Percentiles rank a stretch among this genome's conserved stretches.
Conservation (phyloP, 176 grass and related monocot species). For the Oryza australiensis region DNA sequence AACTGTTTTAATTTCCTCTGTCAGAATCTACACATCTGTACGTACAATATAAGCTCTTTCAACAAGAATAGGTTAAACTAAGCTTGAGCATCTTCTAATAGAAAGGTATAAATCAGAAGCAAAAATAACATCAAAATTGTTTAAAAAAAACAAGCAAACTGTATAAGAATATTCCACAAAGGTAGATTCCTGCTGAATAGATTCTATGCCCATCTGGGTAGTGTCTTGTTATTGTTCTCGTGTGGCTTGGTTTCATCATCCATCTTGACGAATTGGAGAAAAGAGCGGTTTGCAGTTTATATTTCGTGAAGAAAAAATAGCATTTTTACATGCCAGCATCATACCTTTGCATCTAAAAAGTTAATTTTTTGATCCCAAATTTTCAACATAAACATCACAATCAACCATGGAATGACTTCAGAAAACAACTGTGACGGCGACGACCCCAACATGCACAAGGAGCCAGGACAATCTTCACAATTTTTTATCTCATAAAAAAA, state of each 20-base stretch:
- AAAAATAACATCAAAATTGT: background rate
- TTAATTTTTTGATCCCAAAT: background rate
- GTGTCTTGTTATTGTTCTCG: background rate
- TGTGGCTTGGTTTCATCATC: background rate
- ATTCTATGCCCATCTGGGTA: background rate
- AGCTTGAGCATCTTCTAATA: background rate
- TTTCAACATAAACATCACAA: constrained; percentile 12
- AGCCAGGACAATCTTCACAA: background rate
- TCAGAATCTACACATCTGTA: background rate
- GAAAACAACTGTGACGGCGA: constrained; percentile 20
- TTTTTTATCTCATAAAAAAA: background rate
- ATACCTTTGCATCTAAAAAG: background rate
- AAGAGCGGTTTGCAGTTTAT: background rate
- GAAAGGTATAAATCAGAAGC: background rate
- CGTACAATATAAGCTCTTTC: background rate
- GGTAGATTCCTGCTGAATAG: background rate
- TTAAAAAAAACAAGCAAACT: background rate
- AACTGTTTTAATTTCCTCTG: background rate
- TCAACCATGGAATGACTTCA: background rate
- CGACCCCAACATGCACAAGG: constrained; percentile 11
- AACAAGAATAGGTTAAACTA: background rate
- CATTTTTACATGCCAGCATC: background rate
- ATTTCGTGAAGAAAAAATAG: background rate
- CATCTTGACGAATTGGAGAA: background rate
- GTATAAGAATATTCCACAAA: constrained; percentile 13